Percentiles rank a stretch among this genome's conserved stretches.
Conservation (phyloP, 805 yeast species). For the Metschnikowia peoriensis region DNA sequence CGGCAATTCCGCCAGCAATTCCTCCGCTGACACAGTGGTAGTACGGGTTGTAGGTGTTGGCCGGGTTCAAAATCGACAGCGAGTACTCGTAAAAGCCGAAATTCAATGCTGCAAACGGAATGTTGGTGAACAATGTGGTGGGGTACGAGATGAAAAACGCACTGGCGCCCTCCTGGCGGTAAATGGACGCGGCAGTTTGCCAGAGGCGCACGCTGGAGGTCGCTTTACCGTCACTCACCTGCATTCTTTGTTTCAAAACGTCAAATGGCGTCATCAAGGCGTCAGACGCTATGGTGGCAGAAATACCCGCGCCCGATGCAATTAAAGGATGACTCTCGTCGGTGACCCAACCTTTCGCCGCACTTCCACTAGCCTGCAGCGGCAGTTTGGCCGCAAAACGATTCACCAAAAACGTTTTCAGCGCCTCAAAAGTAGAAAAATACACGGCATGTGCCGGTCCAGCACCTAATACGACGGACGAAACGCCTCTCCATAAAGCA, state of each 20-base stretch:
- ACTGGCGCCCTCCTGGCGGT: slow-evolving; percentile 61
- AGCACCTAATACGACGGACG: slow-evolving; percentile 92
- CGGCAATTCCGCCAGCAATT: slow-evolving; percentile 91
- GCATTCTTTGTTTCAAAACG: slow-evolving; percentile 94
- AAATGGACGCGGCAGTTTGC: slow-evolving; percentile 47
- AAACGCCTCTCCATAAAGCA: slow-evolving; percentile 91
- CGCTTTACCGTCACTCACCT: slow-evolving; percentile 32
- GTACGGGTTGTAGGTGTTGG: slow-evolving; percentile 77
- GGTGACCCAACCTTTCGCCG: slow-evolving; percentile 44
- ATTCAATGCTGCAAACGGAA: slow-evolving; percentile 93
- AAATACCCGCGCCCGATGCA: slow-evolving; percentile 85
- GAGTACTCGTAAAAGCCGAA: slow-evolving; percentile 89
- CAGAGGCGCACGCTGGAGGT: slow-evolving; percentile 29
- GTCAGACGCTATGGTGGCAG: slow-evolving; percentile 90
- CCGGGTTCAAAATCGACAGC: slow-evolving; percentile 77
- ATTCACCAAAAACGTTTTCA: slow-evolving; percentile 58
- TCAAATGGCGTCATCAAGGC: slow-evolving; percentile 98
- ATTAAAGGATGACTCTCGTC: slow-evolving; percentile 74
- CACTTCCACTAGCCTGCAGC: slow-evolving; percentile 24
- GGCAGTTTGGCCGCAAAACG: slow-evolving; percentile 29
- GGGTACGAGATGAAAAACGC: slow-evolving; percentile 93
- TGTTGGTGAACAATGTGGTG: slow-evolving; percentile 85
- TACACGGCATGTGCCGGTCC: slow-evolving; percentile 99
- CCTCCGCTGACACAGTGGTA: slow-evolving; percentile 92
- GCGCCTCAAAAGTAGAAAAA: slow-evolving; percentile 87